A percentile compares a stretch with the other conserved stretches of the same genome.
Conservation (phyloP, 129 eudicot genomes). For the Mikania micrantha region DNA sequence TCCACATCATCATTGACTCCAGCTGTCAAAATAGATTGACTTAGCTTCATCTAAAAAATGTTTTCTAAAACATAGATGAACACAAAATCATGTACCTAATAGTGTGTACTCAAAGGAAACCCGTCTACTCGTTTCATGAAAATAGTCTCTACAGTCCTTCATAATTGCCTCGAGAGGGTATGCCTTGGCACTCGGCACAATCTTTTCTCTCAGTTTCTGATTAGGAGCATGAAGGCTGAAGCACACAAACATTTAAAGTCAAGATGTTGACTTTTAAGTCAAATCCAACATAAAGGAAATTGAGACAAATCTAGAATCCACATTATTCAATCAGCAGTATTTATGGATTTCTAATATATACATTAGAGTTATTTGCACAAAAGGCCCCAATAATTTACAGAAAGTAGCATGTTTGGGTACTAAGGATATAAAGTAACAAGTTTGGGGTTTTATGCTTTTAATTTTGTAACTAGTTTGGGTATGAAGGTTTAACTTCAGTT, state of each 20-base stretch:
- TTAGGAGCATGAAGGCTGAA: conserved; percentile 97
- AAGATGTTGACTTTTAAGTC: not conserved
- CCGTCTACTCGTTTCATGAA: conserved; percentile 80
- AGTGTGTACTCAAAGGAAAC: conserved; percentile 96
- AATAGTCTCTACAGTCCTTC: conserved; percentile 97
- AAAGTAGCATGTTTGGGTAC: too few relatives aligned
- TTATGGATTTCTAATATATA: not conserved
- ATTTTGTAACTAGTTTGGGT: too few relatives aligned
- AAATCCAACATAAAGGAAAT: not conserved
- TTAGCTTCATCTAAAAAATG: not conserved
- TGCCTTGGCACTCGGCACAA: conserved; percentile 97
- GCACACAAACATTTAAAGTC: conserved; percentile 1
- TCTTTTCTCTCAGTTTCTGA: conserved; percentile 82
- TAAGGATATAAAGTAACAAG: too few relatives aligned
- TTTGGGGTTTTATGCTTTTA: too few relatives aligned
- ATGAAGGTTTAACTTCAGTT: too few relatives aligned
- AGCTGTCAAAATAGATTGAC: conserved; percentile 42
- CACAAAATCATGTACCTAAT: conserved; percentile 52
- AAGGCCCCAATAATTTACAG: too few relatives aligned
- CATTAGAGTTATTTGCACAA: too few relatives aligned
- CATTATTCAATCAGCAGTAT: not conserved
- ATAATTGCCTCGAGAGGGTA: conserved; percentile 89
- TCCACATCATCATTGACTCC: conserved; percentile 92
- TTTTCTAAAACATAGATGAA: not conserved
- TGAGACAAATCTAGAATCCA: not conserved